phyloP scores from a whole-genome alignment of 1,139 yeast species.

The Hanseniaspora sp. region DNA sequence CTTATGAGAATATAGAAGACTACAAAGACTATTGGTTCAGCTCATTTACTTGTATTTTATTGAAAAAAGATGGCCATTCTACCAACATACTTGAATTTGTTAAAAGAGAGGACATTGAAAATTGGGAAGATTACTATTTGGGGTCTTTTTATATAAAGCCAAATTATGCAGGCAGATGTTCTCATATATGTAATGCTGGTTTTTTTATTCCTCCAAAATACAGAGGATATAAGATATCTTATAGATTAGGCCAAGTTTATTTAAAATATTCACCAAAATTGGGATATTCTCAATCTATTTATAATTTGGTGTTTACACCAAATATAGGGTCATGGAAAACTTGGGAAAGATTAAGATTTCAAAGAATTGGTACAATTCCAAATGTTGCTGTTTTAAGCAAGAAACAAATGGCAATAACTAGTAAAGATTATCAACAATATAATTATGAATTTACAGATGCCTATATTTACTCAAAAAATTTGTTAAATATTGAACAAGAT shows the following conservation, averaged over 20 bases:
- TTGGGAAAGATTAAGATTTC: slow-evolving; percentile 70
- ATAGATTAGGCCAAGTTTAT: slow-evolving; percentile 49
- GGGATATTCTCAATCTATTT: slow-evolving; percentile 71
- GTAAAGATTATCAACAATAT: not conserved
- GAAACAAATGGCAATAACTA: slow-evolving; percentile 39
- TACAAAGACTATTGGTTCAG: slow-evolving; percentile 79
- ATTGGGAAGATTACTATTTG: slow-evolving; percentile 40
- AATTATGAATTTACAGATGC: slow-evolving; percentile 38
- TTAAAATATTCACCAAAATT: slow-evolving; percentile 54
- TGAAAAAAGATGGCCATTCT: slow-evolving; percentile 27
- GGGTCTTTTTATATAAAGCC: slow-evolving; percentile 72
- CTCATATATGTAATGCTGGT: slow-evolving; percentile 74
- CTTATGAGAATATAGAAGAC: slow-evolving; percentile 45
- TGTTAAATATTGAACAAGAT: slow-evolving; percentile 28
- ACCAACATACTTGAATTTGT: not conserved
- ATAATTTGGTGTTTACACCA: slow-evolving; percentile 66
- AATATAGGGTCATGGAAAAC: slow-evolving; percentile 56
- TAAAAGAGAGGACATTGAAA: slow-evolving; percentile 21
- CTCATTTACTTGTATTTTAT: slow-evolving; percentile 51
- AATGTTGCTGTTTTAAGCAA: slow-evolving; percentile 60
- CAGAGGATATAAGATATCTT: slow-evolving; percentile 53
- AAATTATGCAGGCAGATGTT: slow-evolving; percentile 63
- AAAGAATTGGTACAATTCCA: slow-evolving; percentile 56
- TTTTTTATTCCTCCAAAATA: slow-evolving; percentile 47
- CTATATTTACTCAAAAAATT: slow-evolving; percentile 49